Conservation (phyloP, 768 basidiomycete species). For the Filobasidium wieringae region DNA sequence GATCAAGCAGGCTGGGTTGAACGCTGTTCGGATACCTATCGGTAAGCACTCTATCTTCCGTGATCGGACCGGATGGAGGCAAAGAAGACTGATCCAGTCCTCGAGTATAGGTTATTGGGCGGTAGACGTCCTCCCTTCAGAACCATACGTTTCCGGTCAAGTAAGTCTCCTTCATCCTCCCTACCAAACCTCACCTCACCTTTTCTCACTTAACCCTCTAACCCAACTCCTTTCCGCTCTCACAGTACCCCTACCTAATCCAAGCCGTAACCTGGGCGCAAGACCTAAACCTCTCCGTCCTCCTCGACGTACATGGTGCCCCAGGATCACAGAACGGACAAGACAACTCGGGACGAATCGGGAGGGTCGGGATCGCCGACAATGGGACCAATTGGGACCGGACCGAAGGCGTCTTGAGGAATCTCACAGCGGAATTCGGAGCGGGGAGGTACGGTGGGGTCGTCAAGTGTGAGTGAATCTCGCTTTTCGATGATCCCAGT, state of each 20-base stretch:
- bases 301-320: conserved; percentile 28
- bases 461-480: conserved; percentile 22
- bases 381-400: conserved; percentile 25
- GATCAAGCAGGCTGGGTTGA: conserved; percentile 15
- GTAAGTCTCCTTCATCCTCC: neutral
- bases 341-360: conserved; percentile 25
- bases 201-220: neutral
- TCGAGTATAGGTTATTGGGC: conserved; percentile 18
- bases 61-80: too few relatives aligned
- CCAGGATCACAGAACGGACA: conserved; percentile 25
- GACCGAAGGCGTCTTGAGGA: conserved; percentile 21
- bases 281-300: conserved; percentile 30
- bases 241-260: conserved; percentile 23
- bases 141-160: conserved; percentile 20
- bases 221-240: neutral
- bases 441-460: conserved; percentile 27
- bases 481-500: neutral
- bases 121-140: conserved; percentile 4
- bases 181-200: conserved; percentile 4
- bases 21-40: conserved; percentile 16
- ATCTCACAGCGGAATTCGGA: conserved; percentile 33
- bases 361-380: conserved; percentile 12
- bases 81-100: neutral
- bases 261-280: conserved; percentile 34
- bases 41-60: neutral